Evolutionary conservation across 805 yeast genomes (phyloP).

Genomic region (Kluyveromyces dobzhanskii): DNA sequence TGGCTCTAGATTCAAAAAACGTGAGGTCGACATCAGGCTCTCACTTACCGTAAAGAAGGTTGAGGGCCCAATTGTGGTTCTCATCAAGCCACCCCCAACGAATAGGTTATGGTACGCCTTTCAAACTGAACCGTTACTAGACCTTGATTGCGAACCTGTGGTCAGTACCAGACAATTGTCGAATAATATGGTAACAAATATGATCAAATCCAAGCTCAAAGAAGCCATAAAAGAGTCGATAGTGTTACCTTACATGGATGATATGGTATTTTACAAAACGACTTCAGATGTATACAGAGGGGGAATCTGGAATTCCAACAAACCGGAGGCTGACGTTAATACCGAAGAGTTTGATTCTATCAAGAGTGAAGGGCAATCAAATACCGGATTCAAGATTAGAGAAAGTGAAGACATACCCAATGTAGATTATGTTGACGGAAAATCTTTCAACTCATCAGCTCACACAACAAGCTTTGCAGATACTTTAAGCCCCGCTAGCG

Average conservation of each 20-base stretch:
- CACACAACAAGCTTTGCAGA: background rate
- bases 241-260: slow-evolving; percentile 87
- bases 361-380: slow-evolving; percentile 1
- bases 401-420: background rate
- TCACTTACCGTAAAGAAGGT: slow-evolving; percentile 59
- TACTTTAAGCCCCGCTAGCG: background rate
- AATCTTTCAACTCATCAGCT: background rate
- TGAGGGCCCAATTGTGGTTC: slow-evolving; percentile 63
- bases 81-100: slow-evolving; percentile 84
- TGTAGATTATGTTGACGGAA: background rate
- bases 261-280: slow-evolving; percentile 62
- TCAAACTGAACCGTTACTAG: slow-evolving; percentile 67
- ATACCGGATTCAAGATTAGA: background rate
- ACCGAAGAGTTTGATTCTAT: slow-evolving; percentile 4
- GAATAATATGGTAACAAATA: slow-evolving; percentile 69
- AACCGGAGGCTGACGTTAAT: slow-evolving; percentile 3
- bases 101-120: slow-evolving; percentile 87
- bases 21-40: slow-evolving; percentile 68
- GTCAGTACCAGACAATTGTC: slow-evolving; percentile 77
- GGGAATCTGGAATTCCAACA: slow-evolving; percentile 67
- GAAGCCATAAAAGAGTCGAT: slow-evolving; percentile 73
- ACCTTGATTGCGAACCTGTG: slow-evolving; percentile 78
- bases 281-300: slow-evolving; percentile 71
- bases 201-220: slow-evolving; percentile 66
- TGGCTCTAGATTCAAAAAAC: slow-evolving; percentile 64